Evolutionary conservation across 1,284 basidiomycete genomes (phyloP).

Genomic region (Apiotrichum veenhuisii): DNA sequence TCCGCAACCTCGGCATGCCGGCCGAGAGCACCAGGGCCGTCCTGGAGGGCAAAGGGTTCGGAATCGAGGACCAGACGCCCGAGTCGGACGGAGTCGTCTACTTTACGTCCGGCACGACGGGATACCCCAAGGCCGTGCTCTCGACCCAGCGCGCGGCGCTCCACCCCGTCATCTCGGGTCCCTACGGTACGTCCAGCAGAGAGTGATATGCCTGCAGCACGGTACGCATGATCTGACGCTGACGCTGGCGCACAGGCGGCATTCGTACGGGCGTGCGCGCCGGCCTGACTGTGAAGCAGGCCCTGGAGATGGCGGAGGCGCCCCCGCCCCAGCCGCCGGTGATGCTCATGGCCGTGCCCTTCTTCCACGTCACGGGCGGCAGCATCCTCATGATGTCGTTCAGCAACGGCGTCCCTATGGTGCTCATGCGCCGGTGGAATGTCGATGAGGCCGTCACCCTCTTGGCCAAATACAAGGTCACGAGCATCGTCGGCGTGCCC

Average conservation of each 20-base stretch:
- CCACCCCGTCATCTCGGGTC: slow-evolving; percentile 27
- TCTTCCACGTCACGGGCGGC: slow-evolving; percentile 45
- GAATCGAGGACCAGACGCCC: slow-evolving; percentile 21
- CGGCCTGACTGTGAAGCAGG: slow-evolving; percentile 29
- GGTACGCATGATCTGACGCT: too few species aligned
- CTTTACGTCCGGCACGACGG: slow-evolving; percentile 38
- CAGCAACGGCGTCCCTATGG: slow-evolving; percentile 37
- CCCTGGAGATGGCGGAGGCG: slow-evolving; percentile 19
- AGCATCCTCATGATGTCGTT: slow-evolving; percentile 34
- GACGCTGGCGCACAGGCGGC: too few species aligned
- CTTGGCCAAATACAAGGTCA: slow-evolving; percentile 32
- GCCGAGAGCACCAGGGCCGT: background rate
- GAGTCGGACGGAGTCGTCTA: slow-evolving; percentile 41
- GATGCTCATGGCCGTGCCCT: slow-evolving; percentile 32
- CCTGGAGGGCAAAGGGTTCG: slow-evolving; percentile 2
- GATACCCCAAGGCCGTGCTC: slow-evolving; percentile 35
- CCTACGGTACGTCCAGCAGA: background rate
- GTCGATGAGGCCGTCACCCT: slow-evolving; percentile 30
- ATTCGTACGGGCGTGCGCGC: slow-evolving; percentile 32
- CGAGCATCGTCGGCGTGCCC: slow-evolving; percentile 40
- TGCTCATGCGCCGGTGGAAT: slow-evolving; percentile 37
- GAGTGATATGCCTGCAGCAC: too few species aligned
- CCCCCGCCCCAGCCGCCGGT: slow-evolving; percentile 1
- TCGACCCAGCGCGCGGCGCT: slow-evolving; percentile 38
- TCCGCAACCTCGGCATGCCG: background rate